Evolutionary conservation across 1,139 yeast genomes (phyloP).

Genomic region (Magnusiomyces clavatus): DNA sequence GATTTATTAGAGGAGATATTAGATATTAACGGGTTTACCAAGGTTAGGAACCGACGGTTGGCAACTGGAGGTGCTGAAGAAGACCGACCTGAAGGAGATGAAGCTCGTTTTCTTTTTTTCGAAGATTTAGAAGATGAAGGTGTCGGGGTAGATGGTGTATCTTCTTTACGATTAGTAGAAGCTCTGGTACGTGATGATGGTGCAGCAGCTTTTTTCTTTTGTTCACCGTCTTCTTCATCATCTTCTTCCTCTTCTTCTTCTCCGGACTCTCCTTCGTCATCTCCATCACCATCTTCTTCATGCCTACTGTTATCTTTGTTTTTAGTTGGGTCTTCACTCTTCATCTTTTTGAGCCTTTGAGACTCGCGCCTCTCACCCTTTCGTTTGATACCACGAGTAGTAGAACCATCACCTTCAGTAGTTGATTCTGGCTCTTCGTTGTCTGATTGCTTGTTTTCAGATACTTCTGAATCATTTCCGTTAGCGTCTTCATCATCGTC

Average conservation of each 20-base stretch:
- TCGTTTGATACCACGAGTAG: background rate
- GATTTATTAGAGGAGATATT: constrained; percentile 64
- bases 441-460: background rate
- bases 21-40: constrained; percentile 44
- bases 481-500: constrained; percentile 1
- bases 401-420: background rate
- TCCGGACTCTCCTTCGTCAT: constrained; percentile 2
- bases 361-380: constrained; percentile 8
- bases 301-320: background rate
- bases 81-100: constrained; percentile 20
- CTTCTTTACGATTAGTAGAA: constrained; percentile 10
- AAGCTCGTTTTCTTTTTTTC: constrained; percentile 17
- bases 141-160: background rate
- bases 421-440: background rate
- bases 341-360: constrained; percentile 6
- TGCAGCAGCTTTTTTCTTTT: background rate
- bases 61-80: constrained; percentile 14
- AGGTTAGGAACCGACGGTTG: constrained; percentile 26
- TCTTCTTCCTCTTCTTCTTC: background rate
- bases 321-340: background rate
- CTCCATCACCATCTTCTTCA: constrained; percentile 5
- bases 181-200: constrained; percentile 5
- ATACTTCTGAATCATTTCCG: background rate
- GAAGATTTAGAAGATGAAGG: background rate
- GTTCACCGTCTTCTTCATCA: background rate